Percentiles rank a stretch among this genome's conserved stretches.
Evolutionary conservation across 2,329 filamentous ascomycete genomes (phyloP).

Genomic region (Metarhizium brunneum): DNA sequence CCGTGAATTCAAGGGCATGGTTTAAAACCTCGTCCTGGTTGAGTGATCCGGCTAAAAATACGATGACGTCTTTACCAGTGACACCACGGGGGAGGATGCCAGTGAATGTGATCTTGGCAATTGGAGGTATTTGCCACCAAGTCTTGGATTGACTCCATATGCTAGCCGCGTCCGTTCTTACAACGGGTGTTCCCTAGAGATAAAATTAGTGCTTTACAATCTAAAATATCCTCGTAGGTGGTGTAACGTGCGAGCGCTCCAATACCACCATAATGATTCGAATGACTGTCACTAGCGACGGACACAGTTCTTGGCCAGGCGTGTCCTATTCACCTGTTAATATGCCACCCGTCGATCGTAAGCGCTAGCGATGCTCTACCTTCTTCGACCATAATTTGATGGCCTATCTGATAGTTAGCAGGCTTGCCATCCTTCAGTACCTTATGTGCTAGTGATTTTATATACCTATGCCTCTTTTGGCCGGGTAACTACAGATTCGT

Average conservation of each 20-base stretch:
- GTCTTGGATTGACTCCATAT: constrained; percentile 47
- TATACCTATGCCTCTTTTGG: too few relatives aligned
- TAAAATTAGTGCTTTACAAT: background rate
- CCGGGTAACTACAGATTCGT: too few relatives aligned
- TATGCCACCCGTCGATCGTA: too few relatives aligned
- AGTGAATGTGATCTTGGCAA: constrained; percentile 70
- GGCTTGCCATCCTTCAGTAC: too few relatives aligned
- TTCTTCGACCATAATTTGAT: constrained; percentile 69
- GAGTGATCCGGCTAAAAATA: constrained; percentile 68
- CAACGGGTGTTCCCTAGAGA: constrained; percentile 51
- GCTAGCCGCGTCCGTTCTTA: constrained; percentile 76
- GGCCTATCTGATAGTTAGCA: constrained; percentile 50
- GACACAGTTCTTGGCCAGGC: constrained; percentile 74
- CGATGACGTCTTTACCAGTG: constrained; percentile 81
- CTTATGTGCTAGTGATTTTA: too few relatives aligned
- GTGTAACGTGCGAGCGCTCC: constrained; percentile 15
- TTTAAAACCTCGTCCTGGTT: constrained; percentile 89
- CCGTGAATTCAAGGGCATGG: constrained; percentile 81
- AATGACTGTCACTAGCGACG: constrained; percentile 72
- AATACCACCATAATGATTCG: constrained; percentile 76
- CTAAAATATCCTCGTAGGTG: background rate
- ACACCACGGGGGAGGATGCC: constrained; percentile 71
- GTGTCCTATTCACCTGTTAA: constrained; percentile 37
- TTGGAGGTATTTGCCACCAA: constrained; percentile 52
- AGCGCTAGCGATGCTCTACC: too few relatives aligned